A percentile compares a stretch with the other conserved stretches of the same genome.
phyloP scores from a whole-genome alignment of 2,329 filamentous ascomycete genomes.

The Cryphonectria carpinicola region DNA sequence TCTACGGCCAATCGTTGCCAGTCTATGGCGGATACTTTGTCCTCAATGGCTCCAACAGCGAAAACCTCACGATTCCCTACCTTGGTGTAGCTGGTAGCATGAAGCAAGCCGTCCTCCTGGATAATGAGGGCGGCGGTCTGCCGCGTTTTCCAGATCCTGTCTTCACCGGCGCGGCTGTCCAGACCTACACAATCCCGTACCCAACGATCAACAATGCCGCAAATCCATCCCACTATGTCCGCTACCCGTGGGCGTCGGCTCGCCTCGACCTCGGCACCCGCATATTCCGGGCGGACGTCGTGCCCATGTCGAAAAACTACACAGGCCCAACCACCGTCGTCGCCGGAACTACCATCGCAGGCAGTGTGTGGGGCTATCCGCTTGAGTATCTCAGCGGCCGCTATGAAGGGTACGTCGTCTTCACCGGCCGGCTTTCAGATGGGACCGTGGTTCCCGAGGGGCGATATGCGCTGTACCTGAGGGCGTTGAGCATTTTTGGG shows the following conservation, averaged over 20 bases:
- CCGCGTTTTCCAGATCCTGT: slow-evolving; percentile 22
- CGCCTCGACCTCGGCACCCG: slow-evolving; percentile 30
- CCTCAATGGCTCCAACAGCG: slow-evolving; percentile 43
- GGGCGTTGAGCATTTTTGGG: slow-evolving; percentile 35
- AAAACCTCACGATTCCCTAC: slow-evolving; percentile 45
- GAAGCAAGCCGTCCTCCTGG: slow-evolving; percentile 30
- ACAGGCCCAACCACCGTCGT: slow-evolving; percentile 28
- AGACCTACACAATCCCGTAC: slow-evolving; percentile 33
- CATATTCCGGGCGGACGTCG: slow-evolving; percentile 33
- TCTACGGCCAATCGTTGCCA: slow-evolving; percentile 40
- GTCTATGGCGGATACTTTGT: slow-evolving; percentile 50
- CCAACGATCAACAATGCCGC: slow-evolving; percentile 22
- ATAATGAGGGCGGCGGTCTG: slow-evolving; percentile 21
- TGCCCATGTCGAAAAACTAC: slow-evolving; percentile 25
- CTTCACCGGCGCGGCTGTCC: slow-evolving; percentile 28
- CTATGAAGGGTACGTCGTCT: slow-evolving; percentile 21
- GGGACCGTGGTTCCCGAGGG: slow-evolving; percentile 34
- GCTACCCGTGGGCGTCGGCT: slow-evolving; percentile 24
- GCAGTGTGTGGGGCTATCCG: slow-evolving; percentile 32
- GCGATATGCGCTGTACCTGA: slow-evolving; percentile 33
- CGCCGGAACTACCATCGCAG: slow-evolving; percentile 32
- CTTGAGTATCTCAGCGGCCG: slow-evolving; percentile 23
- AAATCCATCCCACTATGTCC: background rate
- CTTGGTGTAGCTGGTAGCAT: slow-evolving; percentile 41
- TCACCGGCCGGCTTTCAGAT: slow-evolving; percentile 33